Percentiles rank a stretch among this genome's conserved stretches.
These are phyloP conservation scores for Dioscorea cayenensis DNA, from an alignment of 116 monocot species.

Conservation along the genomic window DNA sequence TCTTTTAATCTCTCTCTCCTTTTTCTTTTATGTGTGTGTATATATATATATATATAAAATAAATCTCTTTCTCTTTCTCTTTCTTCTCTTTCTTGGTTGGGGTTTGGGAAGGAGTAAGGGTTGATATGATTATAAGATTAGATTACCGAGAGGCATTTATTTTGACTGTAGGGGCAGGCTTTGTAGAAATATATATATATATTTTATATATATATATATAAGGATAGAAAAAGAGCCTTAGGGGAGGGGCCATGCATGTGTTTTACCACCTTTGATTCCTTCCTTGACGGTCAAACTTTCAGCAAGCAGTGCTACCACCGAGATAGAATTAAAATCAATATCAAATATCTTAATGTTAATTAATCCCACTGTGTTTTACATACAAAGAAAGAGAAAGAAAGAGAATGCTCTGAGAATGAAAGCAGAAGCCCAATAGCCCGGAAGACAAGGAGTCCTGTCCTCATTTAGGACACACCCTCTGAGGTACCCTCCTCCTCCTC, in stretches of 20 bases:
- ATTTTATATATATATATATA: too few relatives aligned
- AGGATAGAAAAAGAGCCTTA: too few relatives aligned
- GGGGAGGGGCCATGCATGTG: conserved; percentile 29
- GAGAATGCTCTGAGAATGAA: background rate
- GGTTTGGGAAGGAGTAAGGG: background rate
- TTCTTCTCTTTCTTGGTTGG: background rate
- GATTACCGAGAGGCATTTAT: conserved; percentile 47
- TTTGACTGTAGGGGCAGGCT: conserved; percentile 29
- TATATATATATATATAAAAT: too few relatives aligned
- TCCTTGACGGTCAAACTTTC: conserved; percentile 79
- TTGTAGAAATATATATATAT: background rate
- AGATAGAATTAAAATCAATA: conserved; percentile 16
- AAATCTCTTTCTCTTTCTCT: too few relatives aligned
- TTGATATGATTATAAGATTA: conserved; percentile 40
- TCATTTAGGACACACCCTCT: conserved; percentile 24
- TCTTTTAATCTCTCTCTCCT: too few relatives aligned
- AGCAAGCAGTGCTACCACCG: conserved; percentile 30
- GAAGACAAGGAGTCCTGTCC: conserved; percentile 83
- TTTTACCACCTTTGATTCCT: conserved; percentile 69
- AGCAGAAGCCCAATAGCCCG: conserved; percentile 22
- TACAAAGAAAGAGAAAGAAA: background rate
- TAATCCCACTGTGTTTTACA: too few relatives aligned
- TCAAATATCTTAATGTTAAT: too few relatives aligned
- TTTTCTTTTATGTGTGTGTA: too few relatives aligned
- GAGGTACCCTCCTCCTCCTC: too few relatives aligned